phyloP scores from a whole-genome alignment of 1,139 yeast species.

The Yamadazyma sp. region DNA sequence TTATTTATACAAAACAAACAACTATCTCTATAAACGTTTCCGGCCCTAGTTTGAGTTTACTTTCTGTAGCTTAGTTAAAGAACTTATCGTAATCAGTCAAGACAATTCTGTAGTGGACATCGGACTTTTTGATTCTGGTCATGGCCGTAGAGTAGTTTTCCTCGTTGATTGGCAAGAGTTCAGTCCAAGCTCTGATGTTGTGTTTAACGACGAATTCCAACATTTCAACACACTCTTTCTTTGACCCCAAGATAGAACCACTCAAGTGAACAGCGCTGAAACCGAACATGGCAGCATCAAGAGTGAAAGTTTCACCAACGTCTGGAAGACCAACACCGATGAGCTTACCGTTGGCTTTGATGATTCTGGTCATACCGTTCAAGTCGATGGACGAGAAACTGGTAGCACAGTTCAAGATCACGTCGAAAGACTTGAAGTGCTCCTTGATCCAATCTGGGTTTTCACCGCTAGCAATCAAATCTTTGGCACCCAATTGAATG shows the following conservation, averaged over 20 bases:
- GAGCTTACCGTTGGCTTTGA: slow-evolving; percentile 44
- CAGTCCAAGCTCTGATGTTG: slow-evolving; percentile 43
- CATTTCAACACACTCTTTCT: slow-evolving; percentile 37
- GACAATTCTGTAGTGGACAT: slow-evolving; percentile 65
- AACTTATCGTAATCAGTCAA: slow-evolving; percentile 54
- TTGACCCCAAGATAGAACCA: slow-evolving; percentile 38
- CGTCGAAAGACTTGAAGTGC: slow-evolving; percentile 40
- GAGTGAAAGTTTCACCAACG: slow-evolving; percentile 21
- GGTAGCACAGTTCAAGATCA: slow-evolving; percentile 50
- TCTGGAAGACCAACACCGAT: slow-evolving; percentile 57
- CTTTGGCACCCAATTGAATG: slow-evolving; percentile 34
- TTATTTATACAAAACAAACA: no score
- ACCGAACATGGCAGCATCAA: slow-evolving; percentile 29
- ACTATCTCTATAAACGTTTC: no score
- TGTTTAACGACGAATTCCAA: slow-evolving; percentile 41
- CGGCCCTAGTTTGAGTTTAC: no score
- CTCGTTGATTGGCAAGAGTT: slow-evolving; percentile 39
- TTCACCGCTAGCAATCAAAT: slow-evolving; percentile 40
- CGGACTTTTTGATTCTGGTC: slow-evolving; percentile 40
- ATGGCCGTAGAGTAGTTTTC: slow-evolving; percentile 29
- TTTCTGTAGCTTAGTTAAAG: no score
- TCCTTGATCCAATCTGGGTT: slow-evolving; percentile 33
- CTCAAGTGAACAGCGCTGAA: slow-evolving; percentile 32
- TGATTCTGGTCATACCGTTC: slow-evolving; percentile 28
- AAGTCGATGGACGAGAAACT: slow-evolving; percentile 37